phyloP scores from a whole-genome alignment of 176 grass and related monocot genomes.

The Oryza coarctata region DNA sequence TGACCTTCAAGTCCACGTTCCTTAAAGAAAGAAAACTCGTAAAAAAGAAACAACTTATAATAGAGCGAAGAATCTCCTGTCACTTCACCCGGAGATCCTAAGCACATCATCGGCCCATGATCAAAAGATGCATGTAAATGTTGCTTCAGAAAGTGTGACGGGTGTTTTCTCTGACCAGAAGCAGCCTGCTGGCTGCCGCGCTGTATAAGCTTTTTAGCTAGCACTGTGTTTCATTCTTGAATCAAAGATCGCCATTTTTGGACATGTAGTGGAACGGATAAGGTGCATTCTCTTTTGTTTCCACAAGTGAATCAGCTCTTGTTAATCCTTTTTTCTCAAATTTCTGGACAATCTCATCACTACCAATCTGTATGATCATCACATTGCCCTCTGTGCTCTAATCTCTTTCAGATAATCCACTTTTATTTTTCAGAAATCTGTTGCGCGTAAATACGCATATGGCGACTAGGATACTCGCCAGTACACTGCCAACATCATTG shows the following conservation, averaged over 20 bases:
- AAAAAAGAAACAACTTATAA: background rate
- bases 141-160: background rate
- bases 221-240: background rate
- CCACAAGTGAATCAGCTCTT: conserved; percentile 2
- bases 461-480: background rate
- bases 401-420: background rate
- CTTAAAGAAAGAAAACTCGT: background rate
- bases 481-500: background rate
- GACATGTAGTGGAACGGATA: conserved; percentile 6
- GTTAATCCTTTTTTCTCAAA: background rate
- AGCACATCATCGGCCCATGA: background rate
- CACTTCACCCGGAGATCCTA: background rate
- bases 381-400: background rate
- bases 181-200: background rate
- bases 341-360: conserved; percentile 21
- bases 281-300: conserved; percentile 23
- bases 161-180: background rate
- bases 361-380: background rate
- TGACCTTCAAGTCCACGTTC: background rate
- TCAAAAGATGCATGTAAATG: background rate
- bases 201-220: background rate
- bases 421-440: background rate
- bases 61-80: background rate
- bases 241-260: background rate
- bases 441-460: background rate